Evolutionary conservation across 2,329 filamentous ascomycete genomes (phyloP).

Genomic region (Colletotrichum sp.): DNA sequence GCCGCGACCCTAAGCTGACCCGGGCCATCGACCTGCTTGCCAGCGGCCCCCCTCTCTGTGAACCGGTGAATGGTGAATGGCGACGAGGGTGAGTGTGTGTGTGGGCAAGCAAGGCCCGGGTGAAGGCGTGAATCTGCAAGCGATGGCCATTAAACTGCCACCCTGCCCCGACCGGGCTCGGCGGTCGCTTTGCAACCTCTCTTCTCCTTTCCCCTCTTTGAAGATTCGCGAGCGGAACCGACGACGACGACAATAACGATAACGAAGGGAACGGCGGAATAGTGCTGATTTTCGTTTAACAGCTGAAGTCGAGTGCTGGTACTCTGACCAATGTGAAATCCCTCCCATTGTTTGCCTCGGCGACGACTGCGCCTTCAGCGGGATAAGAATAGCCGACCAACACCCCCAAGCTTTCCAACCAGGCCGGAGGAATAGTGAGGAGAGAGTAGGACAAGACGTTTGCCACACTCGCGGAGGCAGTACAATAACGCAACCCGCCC

Average conservation of each 20-base stretch:
- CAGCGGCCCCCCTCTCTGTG: neutral
- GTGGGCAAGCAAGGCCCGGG: neutral
- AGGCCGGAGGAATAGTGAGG: neutral
- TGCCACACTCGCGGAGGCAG: neutral
- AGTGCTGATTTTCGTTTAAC: neutral
- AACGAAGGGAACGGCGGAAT: neutral
- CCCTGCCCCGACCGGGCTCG: neutral
- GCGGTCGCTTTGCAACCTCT: neutral
- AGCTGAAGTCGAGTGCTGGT: conserved; percentile 11
- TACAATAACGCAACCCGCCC: neutral
- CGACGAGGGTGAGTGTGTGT: neutral
- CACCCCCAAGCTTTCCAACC: neutral
- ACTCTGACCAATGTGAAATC: conserved; percentile 14
- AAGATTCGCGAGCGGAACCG: neutral
- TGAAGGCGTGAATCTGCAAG: neutral
- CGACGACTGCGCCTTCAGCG: neutral
- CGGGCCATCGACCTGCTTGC: neutral
- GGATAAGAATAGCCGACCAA: neutral
- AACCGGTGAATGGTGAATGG: conserved; percentile 1
- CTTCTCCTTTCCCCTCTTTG: neutral
- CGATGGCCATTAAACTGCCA: conserved; percentile 20
- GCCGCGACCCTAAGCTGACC: conserved; percentile 11
- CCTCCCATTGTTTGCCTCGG: conserved; percentile 3
- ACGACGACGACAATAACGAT: neutral
- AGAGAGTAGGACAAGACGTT: neutral